Conservation (phyloP, 148 eudicot genomes). For the Silene conica region DNA sequence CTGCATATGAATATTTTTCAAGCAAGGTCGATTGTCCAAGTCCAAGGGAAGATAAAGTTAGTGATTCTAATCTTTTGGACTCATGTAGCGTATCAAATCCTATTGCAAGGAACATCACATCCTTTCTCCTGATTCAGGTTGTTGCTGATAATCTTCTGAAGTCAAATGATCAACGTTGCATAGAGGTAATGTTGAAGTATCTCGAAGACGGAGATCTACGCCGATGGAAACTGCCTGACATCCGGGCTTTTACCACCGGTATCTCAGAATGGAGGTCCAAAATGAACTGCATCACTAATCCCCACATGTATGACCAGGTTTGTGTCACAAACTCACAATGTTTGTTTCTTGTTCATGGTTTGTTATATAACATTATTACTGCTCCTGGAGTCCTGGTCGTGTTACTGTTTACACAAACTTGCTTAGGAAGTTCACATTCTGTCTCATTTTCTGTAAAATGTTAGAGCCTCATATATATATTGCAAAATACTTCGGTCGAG, state of each 20-base stretch:
- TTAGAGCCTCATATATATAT: background rate
- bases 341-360: background rate
- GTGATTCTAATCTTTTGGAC: slow-evolving; percentile 4
- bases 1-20: slow-evolving; percentile 65
- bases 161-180: slow-evolving; percentile 38
- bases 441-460: background rate
- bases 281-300: slow-evolving; percentile 69
- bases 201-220: slow-evolving; percentile 80
- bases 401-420: background rate
- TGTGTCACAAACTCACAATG: background rate
- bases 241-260: slow-evolving; percentile 58
- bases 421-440: background rate
- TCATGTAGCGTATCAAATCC: background rate
- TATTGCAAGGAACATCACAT: background rate
- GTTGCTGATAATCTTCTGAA: slow-evolving; percentile 36
- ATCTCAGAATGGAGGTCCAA: slow-evolving; percentile 58
- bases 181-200: slow-evolving; percentile 57
- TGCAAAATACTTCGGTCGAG: background rate
- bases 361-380: background rate
- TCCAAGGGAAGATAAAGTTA: slow-evolving; percentile 34
- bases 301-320: slow-evolving; percentile 75
- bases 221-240: slow-evolving; percentile 56
- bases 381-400: background rate
- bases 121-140: slow-evolving; percentile 33
- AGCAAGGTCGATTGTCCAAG: slow-evolving; percentile 29